A percentile compares a stretch with the other conserved stretches of the same genome.
These are phyloP conservation scores for Hirschioporus abietinus DNA, from an alignment of 768 basidiomycete species.

Conservation along the genomic window DNA sequence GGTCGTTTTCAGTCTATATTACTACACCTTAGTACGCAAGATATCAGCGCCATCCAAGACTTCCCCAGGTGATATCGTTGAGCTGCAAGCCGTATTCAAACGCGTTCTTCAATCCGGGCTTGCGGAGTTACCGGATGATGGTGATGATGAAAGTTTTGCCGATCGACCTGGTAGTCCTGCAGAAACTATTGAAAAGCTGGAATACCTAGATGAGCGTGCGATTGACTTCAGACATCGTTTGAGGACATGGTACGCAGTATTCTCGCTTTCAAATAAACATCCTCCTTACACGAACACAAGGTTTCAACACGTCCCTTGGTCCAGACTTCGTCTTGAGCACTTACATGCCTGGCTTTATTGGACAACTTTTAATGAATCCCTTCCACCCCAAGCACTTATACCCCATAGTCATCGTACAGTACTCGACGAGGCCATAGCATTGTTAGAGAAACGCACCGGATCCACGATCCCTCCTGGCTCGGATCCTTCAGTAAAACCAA, in stretches of 20 bases:
- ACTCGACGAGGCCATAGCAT: constrained; percentile 54
- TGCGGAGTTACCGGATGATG: constrained; percentile 44
- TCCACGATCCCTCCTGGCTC: constrained; percentile 56
- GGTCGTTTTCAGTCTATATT: constrained; percentile 68
- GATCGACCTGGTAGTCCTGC: constrained; percentile 55
- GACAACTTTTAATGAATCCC: constrained; percentile 68
- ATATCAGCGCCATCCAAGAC: constrained; percentile 43
- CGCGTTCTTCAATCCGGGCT: constrained; percentile 67
- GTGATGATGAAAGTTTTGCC: constrained; percentile 47
- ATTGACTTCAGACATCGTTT: constrained; percentile 66
- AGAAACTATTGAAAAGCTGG: constrained; percentile 54
- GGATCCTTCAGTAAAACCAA: constrained; percentile 42
- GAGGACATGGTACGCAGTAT: constrained; percentile 42
- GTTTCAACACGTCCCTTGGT: constrained; percentile 77
- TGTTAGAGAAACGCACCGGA: constrained; percentile 72
- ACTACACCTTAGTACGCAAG: constrained; percentile 43
- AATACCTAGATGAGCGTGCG: constrained; percentile 60
- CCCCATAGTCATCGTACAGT: constrained; percentile 39
- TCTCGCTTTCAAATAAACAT: not conserved
- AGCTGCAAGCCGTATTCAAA: constrained; percentile 53
- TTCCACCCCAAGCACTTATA: constrained; percentile 47
- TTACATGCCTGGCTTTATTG: constrained; percentile 77
- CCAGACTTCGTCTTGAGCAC: constrained; percentile 55
- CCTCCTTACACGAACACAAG: constrained; percentile 30
- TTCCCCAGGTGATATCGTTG: constrained; percentile 40